Evolutionary conservation across 2,329 filamentous ascomycete species (phyloP).

Genomic region (Stromatinia cepivora): DNA sequence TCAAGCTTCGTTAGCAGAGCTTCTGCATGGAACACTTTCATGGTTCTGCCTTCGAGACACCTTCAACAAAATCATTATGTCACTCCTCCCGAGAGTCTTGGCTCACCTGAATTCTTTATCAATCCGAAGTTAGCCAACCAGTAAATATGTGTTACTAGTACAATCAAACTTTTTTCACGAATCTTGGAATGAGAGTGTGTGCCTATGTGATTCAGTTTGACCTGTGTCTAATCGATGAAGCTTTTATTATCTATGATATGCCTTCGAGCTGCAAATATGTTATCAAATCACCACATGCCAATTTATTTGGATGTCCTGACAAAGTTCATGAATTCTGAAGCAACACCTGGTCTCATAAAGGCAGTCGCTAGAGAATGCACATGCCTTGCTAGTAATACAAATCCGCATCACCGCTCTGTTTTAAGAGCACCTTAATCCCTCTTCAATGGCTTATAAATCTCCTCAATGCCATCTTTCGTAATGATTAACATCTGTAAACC

Average conservation of each 20-base stretch:
- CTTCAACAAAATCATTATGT: not conserved
- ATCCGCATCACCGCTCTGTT: slow-evolving; percentile 11
- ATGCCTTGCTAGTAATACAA: slow-evolving; percentile 25
- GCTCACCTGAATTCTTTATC: not conserved
- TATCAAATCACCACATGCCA: not conserved
- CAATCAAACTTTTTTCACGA: not conserved
- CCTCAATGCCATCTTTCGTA: slow-evolving; percentile 83
- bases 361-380: slow-evolving; percentile 14
- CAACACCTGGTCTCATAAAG: slow-evolving; percentile 23
- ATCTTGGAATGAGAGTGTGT: not conserved
- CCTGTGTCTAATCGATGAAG: not conserved
- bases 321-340: slow-evolving; percentile 23
- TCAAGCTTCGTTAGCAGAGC: not conserved
- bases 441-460: slow-evolving; percentile 83
- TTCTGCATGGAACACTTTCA: not conserved
- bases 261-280: not conserved
- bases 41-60: not conserved
- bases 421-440: slow-evolving; percentile 61
- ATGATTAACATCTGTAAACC: slow-evolving; percentile 94
- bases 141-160: not conserved
- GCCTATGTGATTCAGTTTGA: not conserved
- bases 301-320: not conserved
- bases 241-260: not conserved
- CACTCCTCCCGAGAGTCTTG: not conserved
- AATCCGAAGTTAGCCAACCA: not conserved